These are phyloP conservation scores for Biscutella laevigata DNA, from an alignment of 441 rosid species.

Conservation along the genomic window DNA sequence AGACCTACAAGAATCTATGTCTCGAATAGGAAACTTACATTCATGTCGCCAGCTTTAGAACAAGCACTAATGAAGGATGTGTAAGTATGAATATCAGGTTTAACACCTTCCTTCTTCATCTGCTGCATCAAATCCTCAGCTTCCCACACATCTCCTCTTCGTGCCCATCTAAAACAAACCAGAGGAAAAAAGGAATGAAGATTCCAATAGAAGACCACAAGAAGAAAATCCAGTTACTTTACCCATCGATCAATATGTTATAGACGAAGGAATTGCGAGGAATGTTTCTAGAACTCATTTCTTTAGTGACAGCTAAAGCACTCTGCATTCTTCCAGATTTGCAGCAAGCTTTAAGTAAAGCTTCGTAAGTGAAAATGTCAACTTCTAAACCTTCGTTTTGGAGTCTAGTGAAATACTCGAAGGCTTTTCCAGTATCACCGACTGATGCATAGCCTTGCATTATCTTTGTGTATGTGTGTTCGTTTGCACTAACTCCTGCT, in stretches of 20 bases:
- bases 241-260: slow-evolving; percentile 94
- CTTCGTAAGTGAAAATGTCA: slow-evolving; percentile 79
- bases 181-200: neutral
- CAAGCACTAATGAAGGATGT: slow-evolving; percentile 93
- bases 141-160: slow-evolving; percentile 98
- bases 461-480: slow-evolving; percentile 85
- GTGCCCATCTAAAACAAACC: slow-evolving; percentile 65
- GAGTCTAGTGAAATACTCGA: slow-evolving; percentile 69
- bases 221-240: neutral
- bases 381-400: slow-evolving; percentile 78
- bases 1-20: neutral
- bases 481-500: slow-evolving; percentile 70
- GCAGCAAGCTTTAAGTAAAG: slow-evolving; percentile 92
- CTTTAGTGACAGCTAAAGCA: slow-evolving; percentile 91
- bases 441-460: slow-evolving; percentile 96
- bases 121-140: slow-evolving; percentile 93
- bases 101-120: slow-evolving; percentile 76
- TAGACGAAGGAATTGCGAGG: slow-evolving; percentile 71
- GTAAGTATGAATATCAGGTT: slow-evolving; percentile 83
- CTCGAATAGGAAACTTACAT: slow-evolving; percentile 36
- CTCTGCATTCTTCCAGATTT: slow-evolving; percentile 97
- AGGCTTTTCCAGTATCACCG: slow-evolving; percentile 92
- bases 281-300: slow-evolving; percentile 71
- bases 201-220: neutral
- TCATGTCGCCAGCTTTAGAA: slow-evolving; percentile 95